Conservation (phyloP, 176 grass and related monocot species). For the Phoenix roebelenii region DNA sequence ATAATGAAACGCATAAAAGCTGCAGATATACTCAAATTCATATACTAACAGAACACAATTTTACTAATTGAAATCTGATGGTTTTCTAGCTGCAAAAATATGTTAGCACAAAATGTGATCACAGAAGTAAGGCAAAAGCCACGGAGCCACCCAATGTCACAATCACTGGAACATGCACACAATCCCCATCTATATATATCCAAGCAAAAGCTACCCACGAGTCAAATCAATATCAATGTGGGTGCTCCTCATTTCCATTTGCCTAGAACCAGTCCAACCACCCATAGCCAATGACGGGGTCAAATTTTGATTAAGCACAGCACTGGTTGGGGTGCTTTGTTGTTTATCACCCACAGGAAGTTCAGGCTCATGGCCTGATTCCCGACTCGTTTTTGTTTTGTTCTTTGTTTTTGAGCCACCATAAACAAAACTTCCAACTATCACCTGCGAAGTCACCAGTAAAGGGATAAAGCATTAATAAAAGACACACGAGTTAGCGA, state of each 20-base stretch:
- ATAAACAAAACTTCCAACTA: constrained; percentile 57
- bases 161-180: constrained; percentile 1
- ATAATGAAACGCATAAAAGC: no score
- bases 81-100: no score
- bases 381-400: constrained; percentile 30
- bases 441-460: constrained; percentile 33
- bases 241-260: constrained; percentile 50
- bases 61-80: no score
- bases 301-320: constrained; percentile 56
- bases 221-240: constrained; percentile 83
- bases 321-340: constrained; percentile 20
- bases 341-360: background rate
- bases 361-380: constrained; percentile 5
- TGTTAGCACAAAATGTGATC: no score
- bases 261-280: constrained; percentile 44
- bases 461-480: no score
- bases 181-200: constrained; percentile 19
- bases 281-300: constrained; percentile 29
- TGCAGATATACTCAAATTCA: no score
- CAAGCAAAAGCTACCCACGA: constrained; percentile 57
- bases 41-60: no score
- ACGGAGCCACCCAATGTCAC: no score
- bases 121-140: no score
- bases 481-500: no score
- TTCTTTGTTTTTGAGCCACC: constrained; percentile 42